These are phyloP conservation scores for Saccharum hybrid DNA, from an alignment of 202 grass and related monocot genomes.

Conservation along the genomic window DNA sequence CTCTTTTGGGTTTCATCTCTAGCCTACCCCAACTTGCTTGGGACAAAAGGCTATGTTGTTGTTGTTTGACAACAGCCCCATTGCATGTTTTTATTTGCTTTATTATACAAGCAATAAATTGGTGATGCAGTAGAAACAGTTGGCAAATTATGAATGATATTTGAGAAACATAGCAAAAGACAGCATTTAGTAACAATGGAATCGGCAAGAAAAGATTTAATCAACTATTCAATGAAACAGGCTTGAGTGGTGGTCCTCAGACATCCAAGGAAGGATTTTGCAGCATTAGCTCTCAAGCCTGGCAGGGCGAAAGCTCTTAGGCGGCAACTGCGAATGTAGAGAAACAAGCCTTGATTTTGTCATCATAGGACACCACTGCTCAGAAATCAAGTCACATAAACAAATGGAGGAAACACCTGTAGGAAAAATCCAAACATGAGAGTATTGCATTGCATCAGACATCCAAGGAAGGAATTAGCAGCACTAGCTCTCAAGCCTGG, in stretches of 20 bases:
- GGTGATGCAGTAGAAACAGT: background rate
- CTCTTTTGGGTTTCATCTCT: too few species aligned
- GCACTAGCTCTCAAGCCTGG: conserved; percentile 51
- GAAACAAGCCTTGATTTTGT: conserved; percentile 64
- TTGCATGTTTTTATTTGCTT: too few species aligned
- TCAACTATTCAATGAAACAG: too few species aligned
- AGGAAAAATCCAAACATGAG: too few species aligned
- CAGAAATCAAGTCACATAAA: too few species aligned
- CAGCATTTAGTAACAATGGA: background rate
- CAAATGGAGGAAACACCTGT: too few species aligned
- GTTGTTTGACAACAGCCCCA: too few species aligned
- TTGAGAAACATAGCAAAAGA: background rate
- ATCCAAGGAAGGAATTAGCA: conserved; percentile 58
- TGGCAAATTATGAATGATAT: background rate
- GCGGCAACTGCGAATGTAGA: conserved; percentile 67
- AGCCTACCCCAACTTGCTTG: too few species aligned
- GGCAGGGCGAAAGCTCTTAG: conserved; percentile 49
- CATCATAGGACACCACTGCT: too few species aligned
- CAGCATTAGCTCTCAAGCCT: conserved; percentile 53
- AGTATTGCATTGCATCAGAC: too few species aligned
- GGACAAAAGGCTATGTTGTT: too few species aligned
- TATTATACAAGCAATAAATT: background rate
- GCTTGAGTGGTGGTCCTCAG: conserved; percentile 8
- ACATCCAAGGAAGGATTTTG: conserved; percentile 58
- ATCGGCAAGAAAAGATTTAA: background rate